A percentile compares a stretch with the other conserved stretches of the same genome.
Conservation (phyloP, 1,284 basidiomycete genomes). For the Golubevia sp. region DNA sequence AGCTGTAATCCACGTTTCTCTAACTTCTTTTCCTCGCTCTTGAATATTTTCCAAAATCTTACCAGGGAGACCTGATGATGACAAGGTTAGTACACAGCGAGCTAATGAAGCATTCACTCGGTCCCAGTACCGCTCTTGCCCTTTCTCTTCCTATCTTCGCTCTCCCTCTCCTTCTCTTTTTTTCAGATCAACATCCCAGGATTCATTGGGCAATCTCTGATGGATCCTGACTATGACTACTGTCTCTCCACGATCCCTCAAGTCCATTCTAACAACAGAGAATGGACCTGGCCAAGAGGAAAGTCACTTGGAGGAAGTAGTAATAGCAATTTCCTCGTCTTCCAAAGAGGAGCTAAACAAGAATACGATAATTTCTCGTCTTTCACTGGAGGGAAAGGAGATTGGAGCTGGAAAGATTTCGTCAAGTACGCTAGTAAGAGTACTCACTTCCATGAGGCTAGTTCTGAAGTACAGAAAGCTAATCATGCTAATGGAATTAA, state of each 20-base stretch:
- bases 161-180: background rate
- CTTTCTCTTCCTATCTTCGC: too few species aligned
- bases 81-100: too few species aligned
- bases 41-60: too few species aligned
- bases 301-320: conserved; percentile 17
- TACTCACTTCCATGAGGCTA: conserved; percentile 20
- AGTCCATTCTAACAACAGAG: conserved; percentile 26
- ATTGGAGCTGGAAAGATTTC: conserved; percentile 38
- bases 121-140: too few species aligned
- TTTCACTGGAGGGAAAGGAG: conserved; percentile 24
- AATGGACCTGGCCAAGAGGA: conserved; percentile 34
- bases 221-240: conserved; percentile 41
- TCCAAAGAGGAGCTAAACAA: conserved; percentile 35
- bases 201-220: conserved; percentile 32
- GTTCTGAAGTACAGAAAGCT: conserved; percentile 24
- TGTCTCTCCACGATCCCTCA: conserved; percentile 27
- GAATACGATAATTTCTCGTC: conserved; percentile 39
- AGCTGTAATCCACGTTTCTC: too few species aligned
- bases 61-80: too few species aligned
- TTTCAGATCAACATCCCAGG: conserved; percentile 32
- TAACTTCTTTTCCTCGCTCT: too few species aligned
- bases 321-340: conserved; percentile 12
- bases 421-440: conserved; percentile 21
- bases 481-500: conserved; percentile 16
- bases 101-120: too few species aligned